These are phyloP conservation scores for Thielaviopsis euricoi DNA, from an alignment of 2,329 filamentous ascomycete species.

Conservation along the genomic window DNA sequence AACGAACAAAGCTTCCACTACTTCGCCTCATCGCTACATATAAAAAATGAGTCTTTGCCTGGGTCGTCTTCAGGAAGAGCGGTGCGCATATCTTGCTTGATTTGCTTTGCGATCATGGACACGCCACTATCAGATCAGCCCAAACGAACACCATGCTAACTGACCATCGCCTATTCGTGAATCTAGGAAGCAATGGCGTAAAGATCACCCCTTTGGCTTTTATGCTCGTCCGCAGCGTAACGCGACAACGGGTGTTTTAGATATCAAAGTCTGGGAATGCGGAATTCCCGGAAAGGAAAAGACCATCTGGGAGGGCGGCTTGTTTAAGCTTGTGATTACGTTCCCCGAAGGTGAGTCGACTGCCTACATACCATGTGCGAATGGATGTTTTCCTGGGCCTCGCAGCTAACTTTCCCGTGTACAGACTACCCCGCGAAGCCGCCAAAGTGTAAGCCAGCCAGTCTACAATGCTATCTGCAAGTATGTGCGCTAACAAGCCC, in stretches of 20 bases:
- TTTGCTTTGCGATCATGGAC: not conserved
- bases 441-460: constrained; percentile 74
- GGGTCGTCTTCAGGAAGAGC: constrained; percentile 75
- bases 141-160: not conserved
- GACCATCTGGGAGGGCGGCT: constrained; percentile 93
- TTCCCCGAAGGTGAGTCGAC: constrained; percentile 83
- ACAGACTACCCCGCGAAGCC: constrained; percentile 96
- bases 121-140: constrained; percentile 11
- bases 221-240: constrained; percentile 78
- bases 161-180: constrained; percentile 1
- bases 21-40: not conserved
- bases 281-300: constrained; percentile 91
- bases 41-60: constrained; percentile 71
- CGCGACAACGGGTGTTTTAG: constrained; percentile 55
- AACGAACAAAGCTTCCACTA: not conserved
- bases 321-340: constrained; percentile 84
- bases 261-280: constrained; percentile 93
- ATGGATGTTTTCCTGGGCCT: not conserved
- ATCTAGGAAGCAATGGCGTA: constrained; percentile 82
- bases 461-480: not conserved
- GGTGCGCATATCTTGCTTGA: constrained; percentile 36
- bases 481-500: not conserved
- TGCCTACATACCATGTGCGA: no score
- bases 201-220: constrained; percentile 95
- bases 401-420: constrained; percentile 2